These are phyloP conservation scores for Alectoria sarmentosa DNA, from an alignment of 495 filamentous ascomycete genomes.

Conservation along the genomic window DNA sequence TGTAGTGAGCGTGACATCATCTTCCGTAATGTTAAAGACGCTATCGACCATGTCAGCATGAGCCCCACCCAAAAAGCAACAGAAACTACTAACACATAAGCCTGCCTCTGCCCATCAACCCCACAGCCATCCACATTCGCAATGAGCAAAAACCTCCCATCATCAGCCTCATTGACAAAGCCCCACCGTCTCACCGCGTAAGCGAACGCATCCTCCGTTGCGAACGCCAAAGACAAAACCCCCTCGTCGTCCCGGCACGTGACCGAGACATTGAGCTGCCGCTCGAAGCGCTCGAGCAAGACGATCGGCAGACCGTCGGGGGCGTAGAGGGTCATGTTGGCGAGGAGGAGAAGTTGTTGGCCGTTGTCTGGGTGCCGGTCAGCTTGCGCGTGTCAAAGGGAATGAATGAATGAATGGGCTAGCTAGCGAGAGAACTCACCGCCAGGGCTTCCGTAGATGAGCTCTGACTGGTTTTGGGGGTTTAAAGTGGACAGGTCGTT, in stretches of 20 bases:
- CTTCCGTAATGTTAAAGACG: not conserved
- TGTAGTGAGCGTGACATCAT: conserved; percentile 22
- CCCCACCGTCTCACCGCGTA: conserved; percentile 26
- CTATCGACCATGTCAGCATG: not conserved
- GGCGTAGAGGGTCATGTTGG: conserved; percentile 32
- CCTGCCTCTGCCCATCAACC: conserved; percentile 27
- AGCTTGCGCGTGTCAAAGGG: too few species aligned
- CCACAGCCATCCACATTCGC: conserved; percentile 33
- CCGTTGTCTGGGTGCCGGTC: conserved; percentile 16
- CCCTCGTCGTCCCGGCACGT: conserved; percentile 30
- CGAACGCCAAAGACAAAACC: conserved; percentile 27
- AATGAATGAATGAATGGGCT: too few species aligned
- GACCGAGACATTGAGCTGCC: conserved; percentile 24
- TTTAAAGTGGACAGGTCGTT: not conserved
- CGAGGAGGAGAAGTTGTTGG: conserved; percentile 28
- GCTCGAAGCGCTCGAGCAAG: conserved; percentile 32
- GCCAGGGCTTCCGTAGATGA: not conserved
- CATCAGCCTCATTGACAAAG: conserved; percentile 28
- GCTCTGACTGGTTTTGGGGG: not conserved
- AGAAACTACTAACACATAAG: conserved; percentile 28
- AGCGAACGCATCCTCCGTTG: conserved; percentile 25
- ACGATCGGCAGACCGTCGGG: conserved; percentile 30
- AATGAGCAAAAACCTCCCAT: conserved; percentile 29
- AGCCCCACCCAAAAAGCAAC: not conserved
- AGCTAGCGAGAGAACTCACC: too few species aligned